Percentiles rank a stretch among this genome's conserved stretches.
Conservation (phyloP, 1,139 yeast species). For the Yamadazyma triangularis region DNA sequence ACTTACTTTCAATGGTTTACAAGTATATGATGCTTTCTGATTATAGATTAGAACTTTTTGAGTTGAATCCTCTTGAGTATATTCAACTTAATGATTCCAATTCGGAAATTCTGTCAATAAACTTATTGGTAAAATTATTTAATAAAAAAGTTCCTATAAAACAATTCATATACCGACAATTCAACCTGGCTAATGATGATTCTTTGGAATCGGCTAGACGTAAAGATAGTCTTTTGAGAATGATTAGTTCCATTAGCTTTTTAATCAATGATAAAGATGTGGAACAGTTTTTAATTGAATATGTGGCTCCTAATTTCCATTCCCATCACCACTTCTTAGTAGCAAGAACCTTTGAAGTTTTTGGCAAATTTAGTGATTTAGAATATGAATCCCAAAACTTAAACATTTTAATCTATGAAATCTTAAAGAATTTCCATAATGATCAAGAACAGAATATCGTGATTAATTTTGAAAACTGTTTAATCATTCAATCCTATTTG, state of each 20-base stretch:
- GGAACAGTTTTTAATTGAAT: conserved; percentile 61
- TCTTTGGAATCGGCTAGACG: conserved; percentile 59
- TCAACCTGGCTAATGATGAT: conserved; percentile 42
- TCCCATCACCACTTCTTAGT: conserved; percentile 66
- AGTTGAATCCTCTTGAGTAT: conserved; percentile 87
- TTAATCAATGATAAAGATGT: conserved; percentile 49
- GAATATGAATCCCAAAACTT: conserved; percentile 50
- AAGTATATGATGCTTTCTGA: conserved; percentile 76
- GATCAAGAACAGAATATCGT: conserved; percentile 54
- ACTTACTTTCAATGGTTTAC: conserved; percentile 67
- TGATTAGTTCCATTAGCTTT: conserved; percentile 67
- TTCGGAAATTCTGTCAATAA: conserved; percentile 67
- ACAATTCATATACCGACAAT: conserved; percentile 58
- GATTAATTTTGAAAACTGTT: conserved; percentile 77
- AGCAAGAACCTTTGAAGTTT: conserved; percentile 80
- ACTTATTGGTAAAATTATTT: conserved; percentile 60
- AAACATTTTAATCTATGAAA: conserved; percentile 55
- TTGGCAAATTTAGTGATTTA: conserved; percentile 65
- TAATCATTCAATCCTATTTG: conserved; percentile 79
- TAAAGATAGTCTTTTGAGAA: conserved; percentile 76
- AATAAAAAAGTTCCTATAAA: conserved; percentile 63
- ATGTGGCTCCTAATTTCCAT: conserved; percentile 69
- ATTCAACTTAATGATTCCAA: conserved; percentile 58
- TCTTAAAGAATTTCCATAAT: conserved; percentile 51
- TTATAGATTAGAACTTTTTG: conserved; percentile 69